A percentile compares a stretch with the other conserved stretches of the same genome.
phyloP scores from a whole-genome alignment of 1,284 basidiomycete genomes.

The Spongispora temasekensis region DNA sequence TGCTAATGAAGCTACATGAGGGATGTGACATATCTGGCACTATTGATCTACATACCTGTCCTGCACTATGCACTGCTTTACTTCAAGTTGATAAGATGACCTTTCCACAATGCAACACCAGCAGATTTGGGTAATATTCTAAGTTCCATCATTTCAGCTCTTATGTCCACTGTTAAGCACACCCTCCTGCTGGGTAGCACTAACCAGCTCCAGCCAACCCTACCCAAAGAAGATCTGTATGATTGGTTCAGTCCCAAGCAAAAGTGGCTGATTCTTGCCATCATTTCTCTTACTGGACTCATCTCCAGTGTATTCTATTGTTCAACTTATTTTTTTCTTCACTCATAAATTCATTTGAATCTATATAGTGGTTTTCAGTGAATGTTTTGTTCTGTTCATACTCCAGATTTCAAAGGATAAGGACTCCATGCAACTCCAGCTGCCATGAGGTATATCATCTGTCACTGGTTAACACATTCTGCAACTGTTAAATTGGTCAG shows the following conservation, averaged over 20 bases:
- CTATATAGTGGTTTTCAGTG: conserved; percentile 44
- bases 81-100: no score
- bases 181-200: no score
- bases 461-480: not conserved
- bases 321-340: not conserved
- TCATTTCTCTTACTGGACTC: conserved; percentile 39
- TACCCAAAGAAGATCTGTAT: conserved; percentile 37
- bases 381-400: conserved; percentile 50
- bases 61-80: no score
- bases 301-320: conserved; percentile 22
- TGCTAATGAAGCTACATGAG: no score
- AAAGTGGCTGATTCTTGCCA: conserved; percentile 42
- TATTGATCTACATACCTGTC: no score
- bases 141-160: no score
- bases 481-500: not conserved
- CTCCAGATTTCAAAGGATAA: conserved; percentile 45
- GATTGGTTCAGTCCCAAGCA: conserved; percentile 39
- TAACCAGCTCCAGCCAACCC: not conserved
- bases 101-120: no score
- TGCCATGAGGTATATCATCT: conserved; percentile 41
- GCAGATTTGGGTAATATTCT: no score
- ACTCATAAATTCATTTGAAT: not conserved
- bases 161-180: no score
- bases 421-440: conserved; percentile 39
- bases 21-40: no score